Evolutionary conservation across 2,329 filamentous ascomycete genomes (phyloP).

Genomic region (Corynespora cassiicola): DNA sequence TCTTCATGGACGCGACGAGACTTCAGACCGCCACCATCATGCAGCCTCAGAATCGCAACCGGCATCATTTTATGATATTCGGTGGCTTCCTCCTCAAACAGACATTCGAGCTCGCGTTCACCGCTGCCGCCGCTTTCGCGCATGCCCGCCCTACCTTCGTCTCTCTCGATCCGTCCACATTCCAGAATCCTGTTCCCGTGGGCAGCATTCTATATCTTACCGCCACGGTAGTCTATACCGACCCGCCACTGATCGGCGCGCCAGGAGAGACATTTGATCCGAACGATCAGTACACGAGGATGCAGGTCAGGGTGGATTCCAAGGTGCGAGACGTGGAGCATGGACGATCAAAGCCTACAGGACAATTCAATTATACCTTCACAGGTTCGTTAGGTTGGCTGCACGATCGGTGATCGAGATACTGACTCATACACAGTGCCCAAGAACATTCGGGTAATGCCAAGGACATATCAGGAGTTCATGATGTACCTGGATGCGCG

Average conservation of each 20-base stretch:
- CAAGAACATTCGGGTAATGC: conserved; percentile 70
- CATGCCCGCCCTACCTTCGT: conserved; percentile 74
- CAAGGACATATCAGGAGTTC: conserved; percentile 67
- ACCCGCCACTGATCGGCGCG: conserved; percentile 59
- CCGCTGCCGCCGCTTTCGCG: conserved; percentile 73
- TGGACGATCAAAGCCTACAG: conserved; percentile 70
- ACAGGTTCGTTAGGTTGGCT: conserved; percentile 19
- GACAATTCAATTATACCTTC: conserved; percentile 80
- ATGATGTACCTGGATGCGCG: conserved; percentile 71
- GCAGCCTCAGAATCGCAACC: conserved; percentile 75
- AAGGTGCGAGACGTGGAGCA: conserved; percentile 77
- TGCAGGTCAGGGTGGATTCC: conserved; percentile 74
- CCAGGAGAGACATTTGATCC: conserved; percentile 40
- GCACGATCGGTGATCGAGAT: no score
- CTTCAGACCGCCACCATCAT: conserved; percentile 75
- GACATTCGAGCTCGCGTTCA: conserved; percentile 79
- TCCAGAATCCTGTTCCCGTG: conserved; percentile 77
- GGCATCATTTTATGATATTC: conserved; percentile 80
- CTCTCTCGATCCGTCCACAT: conserved; percentile 75
- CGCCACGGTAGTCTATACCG: conserved; percentile 74
- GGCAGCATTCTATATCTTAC: conserved; percentile 78
- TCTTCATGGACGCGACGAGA: conserved; percentile 68
- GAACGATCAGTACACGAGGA: conserved; percentile 60
- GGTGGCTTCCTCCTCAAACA: conserved; percentile 77
- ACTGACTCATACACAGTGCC: conserved; percentile 54